Conservation (phyloP, 2,329 filamentous ascomycete genomes). For the Chaetomium sp. region DNA sequence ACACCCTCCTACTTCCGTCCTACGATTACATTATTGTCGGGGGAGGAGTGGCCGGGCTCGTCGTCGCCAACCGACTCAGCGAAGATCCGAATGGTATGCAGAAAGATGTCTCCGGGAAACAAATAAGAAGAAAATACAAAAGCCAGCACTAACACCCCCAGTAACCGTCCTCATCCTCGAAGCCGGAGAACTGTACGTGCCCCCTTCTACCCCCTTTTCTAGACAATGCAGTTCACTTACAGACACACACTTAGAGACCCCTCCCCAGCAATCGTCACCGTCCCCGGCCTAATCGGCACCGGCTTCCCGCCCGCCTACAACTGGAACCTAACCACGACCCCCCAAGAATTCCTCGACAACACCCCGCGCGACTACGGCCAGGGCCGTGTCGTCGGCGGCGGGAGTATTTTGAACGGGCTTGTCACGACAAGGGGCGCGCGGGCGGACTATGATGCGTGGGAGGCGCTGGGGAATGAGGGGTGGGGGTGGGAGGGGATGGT, state of each 20-base stretch:
- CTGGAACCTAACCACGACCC: slow-evolving; percentile 26
- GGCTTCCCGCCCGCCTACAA: slow-evolving; percentile 14
- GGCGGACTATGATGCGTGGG: slow-evolving; percentile 39
- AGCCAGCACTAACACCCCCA: not conserved
- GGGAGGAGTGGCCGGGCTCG: slow-evolving; percentile 47
- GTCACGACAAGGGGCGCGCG: slow-evolving; percentile 35
- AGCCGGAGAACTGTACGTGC: not conserved
- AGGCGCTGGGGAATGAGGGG: slow-evolving; percentile 33
- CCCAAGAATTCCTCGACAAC: slow-evolving; percentile 30
- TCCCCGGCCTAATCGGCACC: slow-evolving; percentile 17
- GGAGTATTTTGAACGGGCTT: slow-evolving; percentile 37
- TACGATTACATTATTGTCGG: slow-evolving; percentile 39
- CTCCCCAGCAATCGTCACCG: slow-evolving; percentile 11
- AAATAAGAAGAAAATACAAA: not conserved
- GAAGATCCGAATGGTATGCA: slow-evolving; percentile 37
- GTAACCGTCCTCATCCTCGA: not conserved
- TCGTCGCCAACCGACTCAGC: slow-evolving; percentile 41
- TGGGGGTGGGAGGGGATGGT: slow-evolving; percentile 40
- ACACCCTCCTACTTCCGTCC: too few species aligned
- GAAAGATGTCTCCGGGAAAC: not conserved
- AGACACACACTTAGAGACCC: slow-evolving; percentile 6
- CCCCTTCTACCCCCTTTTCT: too few species aligned
- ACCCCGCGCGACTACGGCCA: slow-evolving; percentile 31
- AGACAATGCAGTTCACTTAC: not conserved
- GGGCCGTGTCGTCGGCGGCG: slow-evolving; percentile 35